Evolutionary conservation across 805 yeast genomes (phyloP).

Genomic region (Diddensiella caesifluorescens): DNA sequence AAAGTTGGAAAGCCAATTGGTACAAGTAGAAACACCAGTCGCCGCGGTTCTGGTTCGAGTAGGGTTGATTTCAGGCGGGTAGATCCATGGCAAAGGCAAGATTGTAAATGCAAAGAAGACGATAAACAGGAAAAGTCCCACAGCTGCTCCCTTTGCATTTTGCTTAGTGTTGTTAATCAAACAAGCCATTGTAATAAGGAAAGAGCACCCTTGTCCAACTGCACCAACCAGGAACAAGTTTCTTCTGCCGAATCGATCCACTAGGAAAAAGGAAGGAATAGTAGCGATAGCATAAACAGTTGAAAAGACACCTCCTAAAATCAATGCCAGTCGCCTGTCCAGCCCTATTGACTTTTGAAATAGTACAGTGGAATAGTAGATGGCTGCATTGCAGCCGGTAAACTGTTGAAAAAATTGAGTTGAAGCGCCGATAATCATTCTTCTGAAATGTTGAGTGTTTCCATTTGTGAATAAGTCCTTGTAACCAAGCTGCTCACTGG

Average conservation of each 20-base stretch:
- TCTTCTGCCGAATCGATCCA: slow-evolving; percentile 54
- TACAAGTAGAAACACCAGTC: slow-evolving; percentile 57
- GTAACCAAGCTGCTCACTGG: slow-evolving; percentile 17
- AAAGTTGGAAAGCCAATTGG: slow-evolving; percentile 62
- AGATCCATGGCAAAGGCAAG: slow-evolving; percentile 25
- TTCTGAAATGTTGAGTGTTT: slow-evolving; percentile 55
- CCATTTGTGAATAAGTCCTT: slow-evolving; percentile 38
- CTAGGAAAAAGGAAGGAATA: slow-evolving; percentile 35
- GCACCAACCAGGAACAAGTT: slow-evolving; percentile 49
- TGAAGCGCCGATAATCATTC: slow-evolving; percentile 58
- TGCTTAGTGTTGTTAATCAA: slow-evolving; percentile 16
- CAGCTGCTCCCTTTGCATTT: slow-evolving; percentile 23
- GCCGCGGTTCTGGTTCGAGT: slow-evolving; percentile 32
- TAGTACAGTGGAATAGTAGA: slow-evolving; percentile 24
- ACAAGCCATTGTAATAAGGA: slow-evolving; percentile 23
- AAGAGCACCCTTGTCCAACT: slow-evolving; percentile 41
- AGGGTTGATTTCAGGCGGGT: slow-evolving; percentile 26
- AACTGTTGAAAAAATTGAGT: slow-evolving; percentile 42
- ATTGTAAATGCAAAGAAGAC: slow-evolving; percentile 24
- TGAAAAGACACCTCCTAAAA: slow-evolving; percentile 25
- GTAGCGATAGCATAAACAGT: slow-evolving; percentile 23
- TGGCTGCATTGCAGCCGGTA: slow-evolving; percentile 31
- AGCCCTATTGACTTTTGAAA: slow-evolving; percentile 19
- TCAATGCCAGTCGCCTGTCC: slow-evolving; percentile 17
- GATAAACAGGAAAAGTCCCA: slow-evolving; percentile 23